Conservation (phyloP, 1,139 yeast species). For the Protomyces inundatus region DNA sequence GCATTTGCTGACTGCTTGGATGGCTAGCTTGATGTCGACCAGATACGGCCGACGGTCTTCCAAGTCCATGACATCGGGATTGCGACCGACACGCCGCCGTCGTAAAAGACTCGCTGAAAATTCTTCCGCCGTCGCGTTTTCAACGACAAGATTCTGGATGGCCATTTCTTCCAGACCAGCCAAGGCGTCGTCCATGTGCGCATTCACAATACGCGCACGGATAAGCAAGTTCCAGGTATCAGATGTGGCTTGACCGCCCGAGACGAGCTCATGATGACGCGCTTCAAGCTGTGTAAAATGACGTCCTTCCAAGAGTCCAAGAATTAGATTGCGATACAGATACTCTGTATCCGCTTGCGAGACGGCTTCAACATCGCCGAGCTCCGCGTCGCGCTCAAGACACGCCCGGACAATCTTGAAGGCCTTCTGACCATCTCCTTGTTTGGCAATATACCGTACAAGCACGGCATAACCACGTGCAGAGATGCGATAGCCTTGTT, state of each 20-base stretch:
- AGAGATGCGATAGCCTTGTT: neutral
- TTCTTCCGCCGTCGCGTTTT: constrained; percentile 21
- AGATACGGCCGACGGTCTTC: constrained; percentile 19
- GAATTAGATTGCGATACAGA: constrained; percentile 4
- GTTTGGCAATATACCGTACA: constrained; percentile 1
- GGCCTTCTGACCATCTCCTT: constrained; percentile 7
- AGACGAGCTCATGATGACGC: neutral
- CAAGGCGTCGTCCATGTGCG: constrained; percentile 1
- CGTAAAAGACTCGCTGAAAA: constrained; percentile 1
- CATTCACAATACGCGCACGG: constrained; percentile 10
- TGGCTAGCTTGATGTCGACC: constrained; percentile 13
- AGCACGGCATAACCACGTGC: constrained; percentile 8
- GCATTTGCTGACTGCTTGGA: constrained; percentile 8
- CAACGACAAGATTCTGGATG: constrained; percentile 2
- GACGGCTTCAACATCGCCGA: neutral
- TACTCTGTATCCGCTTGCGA: neutral
- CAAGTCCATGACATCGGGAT: constrained; percentile 6
- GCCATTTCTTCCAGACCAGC: constrained; percentile 8
- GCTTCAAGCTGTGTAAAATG: neutral
- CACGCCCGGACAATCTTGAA: neutral
- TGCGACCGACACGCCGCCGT: neutral
- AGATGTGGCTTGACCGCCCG: neutral
- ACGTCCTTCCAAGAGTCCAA: constrained; percentile 15
- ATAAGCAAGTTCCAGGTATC: constrained; percentile 25
- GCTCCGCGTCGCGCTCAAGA: neutral